phyloP scores from a whole-genome alignment of 176 grass and related monocot species.

The Hordeum vulgare region MorexV3_pseudomolecules_assembly NC_058523.1:509777367-509777866 shows the following conservation, averaged over 20 bases:
- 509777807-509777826: constrained; percentile 61
- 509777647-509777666: background rate
- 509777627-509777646: background rate
- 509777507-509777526: background rate
- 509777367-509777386: background rate
- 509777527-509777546: background rate
- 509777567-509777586: background rate
- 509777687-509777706: constrained; percentile 71
- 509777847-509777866: constrained; percentile 56
- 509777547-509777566: background rate
- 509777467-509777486: constrained; percentile 12
- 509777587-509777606: background rate
- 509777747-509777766: constrained; percentile 77
- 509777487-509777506: background rate
- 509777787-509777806: constrained; percentile 54
- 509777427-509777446: background rate
- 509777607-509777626: background rate
- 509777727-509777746: constrained; percentile 52
- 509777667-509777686: constrained; percentile 33
- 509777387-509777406: background rate
- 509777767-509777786: constrained; percentile 74
- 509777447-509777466: background rate
- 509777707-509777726: constrained; percentile 62
- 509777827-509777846: constrained; percentile 51
- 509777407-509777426: background rate